A percentile compares a stretch with the other conserved stretches of the same genome.
These are phyloP conservation scores for Oryza rufipogon DNA, from an alignment of 176 grass and related monocot genomes.

Conservation along the genomic window DNA sequence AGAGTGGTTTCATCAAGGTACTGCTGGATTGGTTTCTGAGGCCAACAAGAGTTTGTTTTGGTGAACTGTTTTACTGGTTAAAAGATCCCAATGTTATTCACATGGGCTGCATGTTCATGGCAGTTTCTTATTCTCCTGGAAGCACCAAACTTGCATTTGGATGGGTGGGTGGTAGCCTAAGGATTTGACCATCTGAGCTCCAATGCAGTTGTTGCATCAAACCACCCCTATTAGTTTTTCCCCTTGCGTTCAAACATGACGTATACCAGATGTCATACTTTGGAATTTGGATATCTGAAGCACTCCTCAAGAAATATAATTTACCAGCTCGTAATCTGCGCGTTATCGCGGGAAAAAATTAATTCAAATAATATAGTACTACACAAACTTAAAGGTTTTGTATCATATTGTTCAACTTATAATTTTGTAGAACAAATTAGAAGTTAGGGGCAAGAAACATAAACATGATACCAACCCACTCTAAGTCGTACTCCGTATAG, in stretches of 20 bases:
- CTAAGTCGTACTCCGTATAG: too few relatives aligned
- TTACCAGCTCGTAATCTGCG: too few relatives aligned
- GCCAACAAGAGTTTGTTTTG: not conserved
- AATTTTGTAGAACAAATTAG: too few relatives aligned
- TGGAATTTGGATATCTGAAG: not conserved
- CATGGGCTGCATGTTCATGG: not conserved
- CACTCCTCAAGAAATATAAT: not conserved
- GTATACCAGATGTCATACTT: not conserved
- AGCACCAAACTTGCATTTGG: not conserved
- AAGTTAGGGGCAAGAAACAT: too few relatives aligned
- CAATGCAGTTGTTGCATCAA: not conserved
- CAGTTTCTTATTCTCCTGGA: constrained; percentile 23
- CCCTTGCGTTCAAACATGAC: not conserved
- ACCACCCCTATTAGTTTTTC: not conserved
- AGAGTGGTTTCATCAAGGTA: not conserved
- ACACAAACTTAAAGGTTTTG: too few relatives aligned
- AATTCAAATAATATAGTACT: too few relatives aligned
- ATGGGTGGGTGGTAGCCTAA: not conserved
- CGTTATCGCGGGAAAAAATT: too few relatives aligned
- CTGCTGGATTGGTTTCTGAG: not conserved
- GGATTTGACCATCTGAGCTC: constrained; percentile 2
- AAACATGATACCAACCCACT: too few relatives aligned
- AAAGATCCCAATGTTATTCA: not conserved
- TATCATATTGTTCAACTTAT: too few relatives aligned
- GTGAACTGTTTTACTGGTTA: not conserved